Conservation (phyloP, 306 rosid species). For the Pyrus pyrifolia region DNA sequence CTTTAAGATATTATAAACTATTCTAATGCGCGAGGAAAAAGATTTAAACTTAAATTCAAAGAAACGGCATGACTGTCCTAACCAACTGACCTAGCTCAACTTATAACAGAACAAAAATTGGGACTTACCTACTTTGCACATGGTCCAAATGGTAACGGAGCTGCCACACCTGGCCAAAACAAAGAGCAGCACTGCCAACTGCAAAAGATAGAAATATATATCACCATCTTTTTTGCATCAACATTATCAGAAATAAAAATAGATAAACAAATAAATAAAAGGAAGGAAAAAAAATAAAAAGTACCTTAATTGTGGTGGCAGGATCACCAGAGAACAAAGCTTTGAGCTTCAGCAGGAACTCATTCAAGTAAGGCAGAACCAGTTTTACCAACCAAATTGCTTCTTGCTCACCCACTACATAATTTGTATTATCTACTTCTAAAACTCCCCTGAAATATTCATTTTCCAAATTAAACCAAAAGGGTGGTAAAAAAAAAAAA, state of each 20-base stretch:
- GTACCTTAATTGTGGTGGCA: conserved; percentile 81
- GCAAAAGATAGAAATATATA: conserved; percentile 18
- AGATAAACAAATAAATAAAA: too few relatives aligned
- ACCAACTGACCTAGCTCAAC: too few relatives aligned
- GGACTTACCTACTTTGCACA: conserved; percentile 55
- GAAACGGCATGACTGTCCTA: too few relatives aligned
- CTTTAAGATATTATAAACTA: too few relatives aligned
- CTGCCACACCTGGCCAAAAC: conserved; percentile 87
- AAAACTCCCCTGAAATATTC: conserved; percentile 39
- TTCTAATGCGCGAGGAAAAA: too few relatives aligned
- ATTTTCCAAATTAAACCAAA: conserved; percentile 8
- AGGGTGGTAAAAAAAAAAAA: not conserved
- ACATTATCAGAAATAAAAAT: too few relatives aligned
- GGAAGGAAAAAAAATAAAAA: not conserved
- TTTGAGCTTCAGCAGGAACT: conserved; percentile 58
- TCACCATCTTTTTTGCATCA: not conserved
- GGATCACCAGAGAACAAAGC: conserved; percentile 90
- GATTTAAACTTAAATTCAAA: too few relatives aligned
- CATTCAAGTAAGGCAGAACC: conserved; percentile 71
- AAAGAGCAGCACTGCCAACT: conserved; percentile 82
- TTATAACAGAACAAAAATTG: not conserved
- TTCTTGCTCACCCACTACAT: conserved; percentile 70
- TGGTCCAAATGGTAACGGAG: conserved; percentile 78
- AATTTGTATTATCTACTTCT: conserved; percentile 37
- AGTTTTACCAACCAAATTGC: conserved; percentile 67